phyloP scores from a whole-genome alignment of 73 alveolate species.

The Paramecium bursaria region DNA sequence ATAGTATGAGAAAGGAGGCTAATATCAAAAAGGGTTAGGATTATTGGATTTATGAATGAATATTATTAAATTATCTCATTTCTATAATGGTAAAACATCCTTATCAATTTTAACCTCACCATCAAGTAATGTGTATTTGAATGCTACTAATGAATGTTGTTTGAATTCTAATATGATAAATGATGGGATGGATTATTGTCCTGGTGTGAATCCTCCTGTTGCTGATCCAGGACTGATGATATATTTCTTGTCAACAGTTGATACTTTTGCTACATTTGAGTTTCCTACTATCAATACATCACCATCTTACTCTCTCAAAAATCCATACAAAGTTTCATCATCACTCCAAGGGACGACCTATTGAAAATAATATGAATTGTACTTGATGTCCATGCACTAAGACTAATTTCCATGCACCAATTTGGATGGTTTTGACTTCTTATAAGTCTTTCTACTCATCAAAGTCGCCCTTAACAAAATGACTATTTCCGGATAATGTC shows the following conservation, averaged over 20 bases:
- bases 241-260: slow-evolving; percentile 93
- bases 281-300: slow-evolving; percentile 95
- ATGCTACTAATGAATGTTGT: not conserved
- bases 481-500: slow-evolving; percentile 77
- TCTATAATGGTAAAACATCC: slow-evolving; percentile 16
- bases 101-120: slow-evolving; percentile 49
- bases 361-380: not conserved
- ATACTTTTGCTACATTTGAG: slow-evolving; percentile 90
- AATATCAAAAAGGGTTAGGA: too few relatives aligned
- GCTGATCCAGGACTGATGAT: slow-evolving; percentile 97
- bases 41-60: not conserved
- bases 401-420: slow-evolving; percentile 93
- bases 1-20: too few relatives aligned
- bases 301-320: slow-evolving; percentile 89
- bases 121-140: not conserved
- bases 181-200: slow-evolving; percentile 42
- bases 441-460: slow-evolving; percentile 87
- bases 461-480: slow-evolving; percentile 93
- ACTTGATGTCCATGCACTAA: slow-evolving; percentile 94
- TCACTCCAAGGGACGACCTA: slow-evolving; percentile 96
- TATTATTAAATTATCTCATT: not conserved
- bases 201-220: slow-evolving; percentile 93
- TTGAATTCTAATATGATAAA: slow-evolving; percentile 43
- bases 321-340: slow-evolving; percentile 88
- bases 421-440: slow-evolving; percentile 85